Conservation (phyloP, 306 rosid genomes). For the Dryas alaskensis region DNA sequence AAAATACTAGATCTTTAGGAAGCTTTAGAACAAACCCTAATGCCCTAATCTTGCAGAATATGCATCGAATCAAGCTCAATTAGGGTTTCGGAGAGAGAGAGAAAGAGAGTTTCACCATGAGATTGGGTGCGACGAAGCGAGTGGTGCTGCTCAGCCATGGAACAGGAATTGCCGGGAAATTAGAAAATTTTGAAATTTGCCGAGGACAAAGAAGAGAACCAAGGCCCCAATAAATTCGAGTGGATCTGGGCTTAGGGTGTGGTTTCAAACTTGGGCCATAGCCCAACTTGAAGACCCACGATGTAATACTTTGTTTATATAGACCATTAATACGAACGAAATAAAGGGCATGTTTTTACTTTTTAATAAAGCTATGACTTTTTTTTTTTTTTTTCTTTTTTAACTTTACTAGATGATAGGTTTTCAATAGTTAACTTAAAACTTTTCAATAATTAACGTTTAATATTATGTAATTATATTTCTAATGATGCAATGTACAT, state of each 20-base stretch:
- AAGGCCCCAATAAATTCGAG: neutral
- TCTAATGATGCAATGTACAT: too few relatives aligned
- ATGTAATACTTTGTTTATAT: too few relatives aligned
- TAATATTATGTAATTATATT: too few relatives aligned
- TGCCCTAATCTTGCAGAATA: neutral
- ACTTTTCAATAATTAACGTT: too few relatives aligned
- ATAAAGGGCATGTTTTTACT: too few relatives aligned
- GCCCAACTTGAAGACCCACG: too few relatives aligned
- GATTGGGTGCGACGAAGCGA: conserved; percentile 21
- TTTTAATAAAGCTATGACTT: too few relatives aligned
- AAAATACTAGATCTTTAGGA: neutral
- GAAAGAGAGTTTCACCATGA: conserved; percentile 31
- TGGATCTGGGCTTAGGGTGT: neutral
- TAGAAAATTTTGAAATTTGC: conserved; percentile 11
- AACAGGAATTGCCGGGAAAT: conserved; percentile 37
- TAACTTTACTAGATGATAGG: too few relatives aligned
- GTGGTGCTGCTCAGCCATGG: conserved; percentile 25
- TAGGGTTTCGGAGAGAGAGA: conserved; percentile 17
- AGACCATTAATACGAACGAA: too few relatives aligned
- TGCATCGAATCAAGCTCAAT: neutral
- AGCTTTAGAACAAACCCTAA: neutral
- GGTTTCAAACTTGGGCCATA: neutral
- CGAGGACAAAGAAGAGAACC: neutral
- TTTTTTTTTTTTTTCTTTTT: too few relatives aligned
- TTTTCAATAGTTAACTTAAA: too few relatives aligned